Base-by-base conservation (phyloP, 345 rosid genomes). In the Tarenaya hassleriana region DNA sequence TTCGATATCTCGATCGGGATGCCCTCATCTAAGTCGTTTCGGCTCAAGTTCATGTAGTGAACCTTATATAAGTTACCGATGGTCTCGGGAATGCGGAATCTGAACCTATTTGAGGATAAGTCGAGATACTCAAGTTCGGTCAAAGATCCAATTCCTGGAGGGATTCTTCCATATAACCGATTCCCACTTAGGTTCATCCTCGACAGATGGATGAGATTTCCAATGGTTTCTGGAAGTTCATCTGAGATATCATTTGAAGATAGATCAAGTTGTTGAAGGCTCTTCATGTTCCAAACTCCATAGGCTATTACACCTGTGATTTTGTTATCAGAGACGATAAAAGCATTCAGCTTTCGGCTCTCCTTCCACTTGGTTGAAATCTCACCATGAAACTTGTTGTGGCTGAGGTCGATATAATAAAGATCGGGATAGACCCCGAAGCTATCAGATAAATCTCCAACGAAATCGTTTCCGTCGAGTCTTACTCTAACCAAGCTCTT, bases 351-450 rank as follows among this genome's bases (percentile, higher is more conserved):
- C 58, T 31, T 62, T 50, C 19, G 55, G 56, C 75, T 66, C 44
- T 52, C 41, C 34, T 61, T 68, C 75, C 77, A 72, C 13, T 12
- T 60, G 1, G 77, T 11, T 43, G 80, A 63, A 33, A 75, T 41
- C 19, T 18, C 8, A 10, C 80, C 77, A n/a, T 63, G 58, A 33
- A 76, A 75, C 37, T 10, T 55, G 73, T 67, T 70, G 55, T 61
- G 56, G 38, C 68, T 68, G 56, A 76, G 57, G 40, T 72, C 77
- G 33, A 73, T 66, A 60, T 47, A 66, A 10, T 60, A 16, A 16
- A 76, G 73, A 20, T 24, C 35, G 0, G 81, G 75, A 39, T 69
- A 67, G 29, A 45, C 51, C 45, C 75, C 77, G 0, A 72, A 72
- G 37, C 60, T 46, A 40, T 66, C 58, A 7, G 68, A 52, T 58